Evolutionary conservation across 2,329 filamentous ascomycete genomes (phyloP).

Genomic region (Juglanconis oblonga): DNA sequence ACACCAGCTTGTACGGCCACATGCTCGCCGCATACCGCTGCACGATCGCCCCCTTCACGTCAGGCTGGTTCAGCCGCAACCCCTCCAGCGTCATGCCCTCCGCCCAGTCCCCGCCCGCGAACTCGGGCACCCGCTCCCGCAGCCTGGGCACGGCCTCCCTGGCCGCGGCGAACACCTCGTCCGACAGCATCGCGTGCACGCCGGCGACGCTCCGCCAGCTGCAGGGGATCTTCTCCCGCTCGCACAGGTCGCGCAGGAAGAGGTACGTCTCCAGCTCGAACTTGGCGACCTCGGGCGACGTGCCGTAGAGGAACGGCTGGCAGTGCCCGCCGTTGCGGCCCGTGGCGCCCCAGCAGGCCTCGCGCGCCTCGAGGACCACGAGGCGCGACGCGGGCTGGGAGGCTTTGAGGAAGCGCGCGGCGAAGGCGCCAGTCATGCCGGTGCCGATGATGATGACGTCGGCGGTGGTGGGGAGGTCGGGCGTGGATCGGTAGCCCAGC

Average conservation of each 20-base stretch:
- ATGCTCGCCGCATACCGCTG: constrained; percentile 64
- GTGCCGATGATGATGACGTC: constrained; percentile 73
- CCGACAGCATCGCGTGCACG: constrained; percentile 61
- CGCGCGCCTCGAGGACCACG: constrained; percentile 73
- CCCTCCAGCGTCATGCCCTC: constrained; percentile 39
- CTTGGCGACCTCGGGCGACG: constrained; percentile 56
- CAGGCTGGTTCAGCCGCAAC: constrained; percentile 47
- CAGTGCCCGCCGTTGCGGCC: constrained; percentile 75
- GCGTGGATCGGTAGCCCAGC: constrained; percentile 65
- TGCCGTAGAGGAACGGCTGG: constrained; percentile 66
- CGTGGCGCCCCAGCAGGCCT: constrained; percentile 81
- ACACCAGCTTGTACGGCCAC: constrained; percentile 84
- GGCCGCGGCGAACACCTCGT: constrained; percentile 52
- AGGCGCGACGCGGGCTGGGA: constrained; percentile 46
- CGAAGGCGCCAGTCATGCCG: constrained; percentile 74
- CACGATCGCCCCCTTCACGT: constrained; percentile 61
- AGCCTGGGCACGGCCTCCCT: constrained; percentile 50
- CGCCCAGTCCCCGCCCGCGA: constrained; percentile 41
- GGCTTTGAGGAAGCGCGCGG: constrained; percentile 59
- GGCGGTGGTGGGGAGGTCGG: constrained; percentile 56
- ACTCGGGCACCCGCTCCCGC: constrained; percentile 49
- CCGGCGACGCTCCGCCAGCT: constrained; percentile 65
- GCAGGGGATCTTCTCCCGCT: constrained; percentile 58
- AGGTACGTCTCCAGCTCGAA: constrained; percentile 72
- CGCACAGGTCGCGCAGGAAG: constrained; percentile 57